A percentile compares a stretch with the other conserved stretches of the same genome.
phyloP scores from a whole-genome alignment of 768 basidiomycete genomes.

The Leccinum subgranulosum region DNA sequence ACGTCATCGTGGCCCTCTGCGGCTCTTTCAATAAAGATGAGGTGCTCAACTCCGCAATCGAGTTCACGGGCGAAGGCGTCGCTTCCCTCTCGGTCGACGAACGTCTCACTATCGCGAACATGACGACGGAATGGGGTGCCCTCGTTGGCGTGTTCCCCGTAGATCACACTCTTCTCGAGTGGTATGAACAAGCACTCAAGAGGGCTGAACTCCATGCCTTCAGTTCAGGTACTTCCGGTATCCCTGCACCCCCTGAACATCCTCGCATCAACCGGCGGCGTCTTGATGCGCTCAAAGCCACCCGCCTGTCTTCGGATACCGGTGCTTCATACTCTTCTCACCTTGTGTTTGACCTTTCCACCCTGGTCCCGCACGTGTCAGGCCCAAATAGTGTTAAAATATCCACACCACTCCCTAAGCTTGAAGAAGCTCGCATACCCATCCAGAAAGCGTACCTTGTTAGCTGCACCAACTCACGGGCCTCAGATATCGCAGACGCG shows the following conservation, averaged over 20 bases:
- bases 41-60: constrained; percentile 94
- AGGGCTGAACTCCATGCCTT: constrained; percentile 79
- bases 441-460: constrained; percentile 99
- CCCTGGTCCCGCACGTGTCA: constrained; percentile 92
- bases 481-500: constrained; percentile 90
- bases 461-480: constrained; percentile 96
- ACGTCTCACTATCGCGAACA: constrained; percentile 95
- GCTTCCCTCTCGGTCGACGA: constrained; percentile 80
- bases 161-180: constrained; percentile 74
- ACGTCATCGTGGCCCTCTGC: constrained; percentile 95
- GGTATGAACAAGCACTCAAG: constrained; percentile 77
- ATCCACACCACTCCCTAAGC: constrained; percentile 86
- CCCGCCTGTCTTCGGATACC: constrained; percentile 63
- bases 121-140: constrained; percentile 99
- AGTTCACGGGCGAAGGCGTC: constrained; percentile 91
- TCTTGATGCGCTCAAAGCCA: constrained; percentile 58
- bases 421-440: constrained; percentile 67
- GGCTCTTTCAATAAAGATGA: constrained; percentile 96
- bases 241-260: constrained; percentile 74
- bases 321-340: constrained; percentile 83
- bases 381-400: constrained; percentile 98
- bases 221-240: constrained; percentile 42
- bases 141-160: constrained; percentile 94
- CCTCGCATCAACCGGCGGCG: constrained; percentile 80
- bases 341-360: constrained; percentile 87